Evolutionary conservation across 2,329 filamentous ascomycete species (phyloP), one percentile per base, ranked within the genome.

Genomic region (Cercospora citrullina): DNA sequence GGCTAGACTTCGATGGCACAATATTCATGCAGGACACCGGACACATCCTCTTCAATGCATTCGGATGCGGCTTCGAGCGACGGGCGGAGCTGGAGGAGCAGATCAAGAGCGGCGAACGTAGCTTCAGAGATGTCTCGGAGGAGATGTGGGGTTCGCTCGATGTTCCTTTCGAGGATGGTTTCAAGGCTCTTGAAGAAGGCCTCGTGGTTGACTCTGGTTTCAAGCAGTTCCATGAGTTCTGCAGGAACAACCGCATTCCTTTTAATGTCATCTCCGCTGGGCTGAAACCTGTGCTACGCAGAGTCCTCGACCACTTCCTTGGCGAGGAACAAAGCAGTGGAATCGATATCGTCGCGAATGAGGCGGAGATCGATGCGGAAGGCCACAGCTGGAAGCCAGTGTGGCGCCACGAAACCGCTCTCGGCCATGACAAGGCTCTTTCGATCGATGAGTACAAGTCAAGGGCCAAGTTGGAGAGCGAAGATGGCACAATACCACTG

Each of bases 201-300:
- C 83, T 91, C 30, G 84, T 89, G 33, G 88, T 91, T 65, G 89
- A 91, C 73, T 83, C 84, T 0, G 87, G 86, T 69, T 91, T 91
- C 79, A 81, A 84, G 55, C 80, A 81, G 55, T 91, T 91, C 80
- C 88, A 91, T 79, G 75, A 85, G 64, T 91, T 87, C 78, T 91
- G 88, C 78, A 77, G 88, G 51, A 81, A 81, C 67, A 87, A 90
- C 75, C 79, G 83, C 2, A 90, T 90, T 48, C 87, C 88, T 1
- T 91, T 91, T 80, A 89, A 90, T 73, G 85, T 91, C 67, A 91
- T 91, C 75, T 89, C 87, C 18, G 88, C 89, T 3, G 89, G 89
- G 0, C 78, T 91, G 23, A 90, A 90, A 76, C 89, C 89, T 0
- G 84, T 91, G 10, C 78, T 91, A 12, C 79, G 86, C 8, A 82